A percentile compares a stretch with the other conserved stretches of the same genome.
phyloP scores from a whole-genome alignment of 768 basidiomycete species.

The Thelephora ganbajun region DNA sequence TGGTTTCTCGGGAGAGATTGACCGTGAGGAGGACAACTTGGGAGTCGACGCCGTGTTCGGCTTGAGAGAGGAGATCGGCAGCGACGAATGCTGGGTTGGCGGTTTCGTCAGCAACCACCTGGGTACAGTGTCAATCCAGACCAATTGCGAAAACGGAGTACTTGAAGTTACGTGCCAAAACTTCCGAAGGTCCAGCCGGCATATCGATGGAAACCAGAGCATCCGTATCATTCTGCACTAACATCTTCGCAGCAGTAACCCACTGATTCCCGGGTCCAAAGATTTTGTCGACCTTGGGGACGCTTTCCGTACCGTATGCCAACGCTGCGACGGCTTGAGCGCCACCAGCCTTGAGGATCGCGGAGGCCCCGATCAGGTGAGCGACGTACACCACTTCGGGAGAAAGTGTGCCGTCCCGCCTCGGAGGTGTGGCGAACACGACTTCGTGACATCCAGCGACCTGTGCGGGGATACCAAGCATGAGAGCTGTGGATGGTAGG shows the following conservation, averaged over 20 bases:
- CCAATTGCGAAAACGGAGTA: background rate
- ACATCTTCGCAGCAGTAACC: slow-evolving; percentile 99
- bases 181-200: slow-evolving; percentile 97
- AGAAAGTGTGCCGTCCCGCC: slow-evolving; percentile 82
- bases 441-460: slow-evolving; percentile 90
- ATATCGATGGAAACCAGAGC: slow-evolving; percentile 96
- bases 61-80: slow-evolving; percentile 93
- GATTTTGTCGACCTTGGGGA: slow-evolving; percentile 98
- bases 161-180: slow-evolving; percentile 51
- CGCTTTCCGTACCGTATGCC: slow-evolving; percentile 91
- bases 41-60: slow-evolving; percentile 96
- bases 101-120: slow-evolving; percentile 91
- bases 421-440: slow-evolving; percentile 92
- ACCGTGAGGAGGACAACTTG: slow-evolving; percentile 91
- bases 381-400: slow-evolving; percentile 98
- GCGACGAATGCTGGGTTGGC: slow-evolving; percentile 85
- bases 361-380: slow-evolving; percentile 76
- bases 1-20: slow-evolving; percentile 41
- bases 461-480: slow-evolving; percentile 96
- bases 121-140: background rate
- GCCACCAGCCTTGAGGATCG: slow-evolving; percentile 88
- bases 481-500: slow-evolving; percentile 85
- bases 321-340: slow-evolving; percentile 93
- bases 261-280: slow-evolving; percentile 99
- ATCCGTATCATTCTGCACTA: slow-evolving; percentile 96